Base-by-base conservation (phyloP, 371 early-diverging fungal genomes). In the Actinomortierella ambigua region DNA sequence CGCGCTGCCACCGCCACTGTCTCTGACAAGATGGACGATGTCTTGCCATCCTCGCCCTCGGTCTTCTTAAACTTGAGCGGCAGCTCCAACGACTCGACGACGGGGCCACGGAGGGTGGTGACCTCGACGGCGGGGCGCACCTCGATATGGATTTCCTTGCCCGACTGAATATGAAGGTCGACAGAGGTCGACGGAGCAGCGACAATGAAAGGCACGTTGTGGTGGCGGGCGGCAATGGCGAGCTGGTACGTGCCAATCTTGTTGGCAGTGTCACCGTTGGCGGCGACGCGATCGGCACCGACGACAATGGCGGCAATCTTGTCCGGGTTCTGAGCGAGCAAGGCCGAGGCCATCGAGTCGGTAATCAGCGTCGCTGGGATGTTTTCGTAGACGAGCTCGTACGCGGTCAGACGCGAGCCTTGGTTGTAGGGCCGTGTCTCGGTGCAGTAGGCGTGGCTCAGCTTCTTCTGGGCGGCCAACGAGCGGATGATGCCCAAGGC, bases 341-440 rank as follows among this genome's bases (percentile, higher is more conserved):
- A 77, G 7, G 93, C 93, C 8, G 94, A 90, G 3, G 88, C 98
- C 89, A 97, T 96, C 54, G 86, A 90, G 75, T 98, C 97, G 59
- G 93, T 92, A 57, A 98, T 84, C 48, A 97, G 82, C 15, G 96
- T 95, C 1, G 94, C 77, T 3, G 97, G 95, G 26, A 98, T 97
- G 22, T 85, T 70, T 63, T 98, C 98, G 67, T 89, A 88, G n/a
- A 91, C 86, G 14, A 98, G 86, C 76, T 98, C 98, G 62, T 93
- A 97, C 22, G 98, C 94, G 9, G 98, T 98, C 61, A 98, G 79
- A 9, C 97, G 86, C 3, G 93, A 90, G 1, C 98, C 98, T 78
- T 98, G 97, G 80, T 96, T 97, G 79, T 98, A 98, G 8, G 98
- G 98, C 18, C 98, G 81, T 3, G 98, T 98, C 71, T 98, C 98